Conservation (phyloP, 495 filamentous ascomycete species). For the Terfezia boudieri region DNA sequence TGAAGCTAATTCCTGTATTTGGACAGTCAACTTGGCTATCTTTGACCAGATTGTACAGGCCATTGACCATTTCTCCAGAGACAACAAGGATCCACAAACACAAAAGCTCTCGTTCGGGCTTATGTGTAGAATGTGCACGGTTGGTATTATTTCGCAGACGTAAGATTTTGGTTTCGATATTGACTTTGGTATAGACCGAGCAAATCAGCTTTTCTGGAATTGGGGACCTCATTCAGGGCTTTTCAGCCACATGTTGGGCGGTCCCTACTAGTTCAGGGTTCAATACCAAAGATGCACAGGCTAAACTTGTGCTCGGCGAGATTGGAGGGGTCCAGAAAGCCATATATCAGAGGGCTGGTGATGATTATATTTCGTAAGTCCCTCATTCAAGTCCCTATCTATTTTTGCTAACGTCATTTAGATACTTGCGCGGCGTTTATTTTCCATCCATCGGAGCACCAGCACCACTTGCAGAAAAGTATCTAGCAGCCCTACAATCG, state of each 20-base stretch:
- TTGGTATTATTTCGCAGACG: slow-evolving; percentile 12
- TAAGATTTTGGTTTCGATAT: slow-evolving; percentile 8
- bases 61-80: slow-evolving; percentile 61
- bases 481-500: slow-evolving; percentile 6
- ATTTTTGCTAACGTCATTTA: background rate
- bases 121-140: slow-evolving; percentile 46
- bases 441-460: slow-evolving; percentile 13
- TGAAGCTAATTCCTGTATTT: slow-evolving; percentile 4
- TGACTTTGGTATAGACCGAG: slow-evolving; percentile 10
- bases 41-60: slow-evolving; percentile 72
- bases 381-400: slow-evolving; percentile 11
- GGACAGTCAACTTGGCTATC: slow-evolving; percentile 51
- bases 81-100: slow-evolving; percentile 48
- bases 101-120: slow-evolving; percentile 70
- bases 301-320: slow-evolving; percentile 63
- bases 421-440: slow-evolving; percentile 11
- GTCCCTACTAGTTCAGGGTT: slow-evolving; percentile 55
- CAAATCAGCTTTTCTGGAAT: slow-evolving; percentile 59
- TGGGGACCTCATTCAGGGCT: slow-evolving; percentile 63
- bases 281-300: slow-evolving; percentile 62
- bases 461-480: slow-evolving; percentile 10
- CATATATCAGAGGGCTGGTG: slow-evolving; percentile 69
- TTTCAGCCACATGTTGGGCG: slow-evolving; percentile 73
- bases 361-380: slow-evolving; percentile 27
- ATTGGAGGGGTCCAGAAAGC: slow-evolving; percentile 63